A percentile compares a stretch with the other conserved stretches of the same genome.
phyloP scores from a whole-genome alignment of 2,329 filamentous ascomycete genomes.

The Colletotrichum viniferum region DNA sequence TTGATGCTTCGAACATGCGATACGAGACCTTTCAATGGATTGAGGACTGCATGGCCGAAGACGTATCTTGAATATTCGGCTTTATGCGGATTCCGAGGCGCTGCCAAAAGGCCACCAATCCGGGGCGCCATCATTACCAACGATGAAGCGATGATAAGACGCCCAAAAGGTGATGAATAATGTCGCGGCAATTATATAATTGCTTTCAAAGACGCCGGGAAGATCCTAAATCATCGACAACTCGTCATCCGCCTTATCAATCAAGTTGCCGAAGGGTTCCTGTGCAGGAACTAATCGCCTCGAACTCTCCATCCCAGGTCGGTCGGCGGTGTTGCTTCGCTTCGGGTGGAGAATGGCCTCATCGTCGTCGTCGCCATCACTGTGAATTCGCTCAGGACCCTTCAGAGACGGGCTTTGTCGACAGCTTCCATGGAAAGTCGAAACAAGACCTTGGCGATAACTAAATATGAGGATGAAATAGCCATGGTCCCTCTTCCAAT shows the following conservation, averaged over 20 bases:
- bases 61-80: neutral
- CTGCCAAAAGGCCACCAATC: neutral
- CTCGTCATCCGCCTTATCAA: neutral
- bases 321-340: neutral
- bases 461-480: neutral
- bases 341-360: neutral
- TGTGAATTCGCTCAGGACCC: neutral
- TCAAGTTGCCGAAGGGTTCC: neutral
- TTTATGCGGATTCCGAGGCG: neutral
- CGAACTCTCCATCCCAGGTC: fast-evolving
- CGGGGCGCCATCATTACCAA: neutral
- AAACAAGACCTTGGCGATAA: neutral
- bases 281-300: neutral
- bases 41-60: neutral
- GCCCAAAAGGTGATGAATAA: neutral
- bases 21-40: neutral
- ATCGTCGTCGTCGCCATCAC: neutral
- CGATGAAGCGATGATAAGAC: neutral
- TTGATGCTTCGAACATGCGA: neutral
- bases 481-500: neutral
- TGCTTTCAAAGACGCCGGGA: neutral
- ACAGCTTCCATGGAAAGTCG: neutral
- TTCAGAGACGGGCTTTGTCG: neutral
- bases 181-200: neutral
- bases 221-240: neutral